Evolutionary conservation across 2,329 filamentous ascomycete genomes (phyloP).

Genomic region (Diaporthe ilicicola): DNA sequence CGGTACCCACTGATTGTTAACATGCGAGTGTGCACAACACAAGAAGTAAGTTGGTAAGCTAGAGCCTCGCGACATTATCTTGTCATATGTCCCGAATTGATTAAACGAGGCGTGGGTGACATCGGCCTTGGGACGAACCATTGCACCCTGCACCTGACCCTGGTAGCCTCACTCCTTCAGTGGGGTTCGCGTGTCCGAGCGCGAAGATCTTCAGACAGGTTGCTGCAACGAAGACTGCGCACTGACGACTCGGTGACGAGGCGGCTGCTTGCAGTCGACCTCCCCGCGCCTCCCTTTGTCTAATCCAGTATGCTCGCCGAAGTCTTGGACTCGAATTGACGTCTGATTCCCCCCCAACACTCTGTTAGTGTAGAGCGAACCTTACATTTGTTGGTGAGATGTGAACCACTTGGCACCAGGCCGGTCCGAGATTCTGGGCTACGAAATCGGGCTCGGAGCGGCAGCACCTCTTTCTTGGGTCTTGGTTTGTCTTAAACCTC

Average conservation of each 20-base stretch:
- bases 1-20: background rate
- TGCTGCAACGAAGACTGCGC: background rate
- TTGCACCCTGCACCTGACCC: background rate
- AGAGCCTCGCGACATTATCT: background rate
- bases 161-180: background rate
- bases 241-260: background rate
- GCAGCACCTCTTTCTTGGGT: background rate
- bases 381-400: background rate
- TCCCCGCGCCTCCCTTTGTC: background rate
- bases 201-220: slow-evolving; percentile 10
- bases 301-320: slow-evolving; percentile 1
- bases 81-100: background rate
- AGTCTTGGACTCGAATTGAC: background rate
- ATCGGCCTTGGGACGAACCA: slow-evolving; percentile 17
- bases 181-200: slow-evolving; percentile 13
- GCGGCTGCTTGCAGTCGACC: slow-evolving; percentile 5
- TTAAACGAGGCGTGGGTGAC: slow-evolving; percentile 6
- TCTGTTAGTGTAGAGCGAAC: background rate
- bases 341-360: background rate
- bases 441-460: background rate
- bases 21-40: background rate
- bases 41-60: background rate
- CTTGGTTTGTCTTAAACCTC: background rate
- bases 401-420: background rate
- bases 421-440: no score